Percentiles rank a stretch among this genome's conserved stretches.
Conservation (phyloP, 2,329 filamentous ascomycete genomes). For the Arthrobotrys pseudoclavata region DNA sequence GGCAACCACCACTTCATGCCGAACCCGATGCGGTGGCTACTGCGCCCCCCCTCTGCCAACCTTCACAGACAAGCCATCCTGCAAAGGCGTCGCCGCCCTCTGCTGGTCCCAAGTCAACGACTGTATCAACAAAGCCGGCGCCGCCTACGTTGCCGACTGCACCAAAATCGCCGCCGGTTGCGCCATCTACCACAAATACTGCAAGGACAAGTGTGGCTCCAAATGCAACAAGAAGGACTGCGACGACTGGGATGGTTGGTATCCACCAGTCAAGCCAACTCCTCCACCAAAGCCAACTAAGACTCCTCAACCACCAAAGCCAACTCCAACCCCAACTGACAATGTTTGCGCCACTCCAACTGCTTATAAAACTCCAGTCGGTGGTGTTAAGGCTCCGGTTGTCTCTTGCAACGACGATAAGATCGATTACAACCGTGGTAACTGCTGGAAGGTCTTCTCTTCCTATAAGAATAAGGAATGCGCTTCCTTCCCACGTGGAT, state of each 20-base stretch:
- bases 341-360: conserved; percentile 49
- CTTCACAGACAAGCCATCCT: conserved; percentile 51
- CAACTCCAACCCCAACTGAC: conserved; percentile 40
- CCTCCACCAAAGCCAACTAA: conserved; percentile 41
- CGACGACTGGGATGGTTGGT: conserved; percentile 49
- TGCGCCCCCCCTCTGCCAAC: conserved; percentile 56
- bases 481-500: conserved; percentile 30
- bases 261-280: conserved; percentile 45
- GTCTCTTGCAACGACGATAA: conserved; percentile 53
- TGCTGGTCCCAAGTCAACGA: conserved; percentile 54
- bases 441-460: conserved; percentile 54
- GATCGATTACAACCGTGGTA: conserved; percentile 39
- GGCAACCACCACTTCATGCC: conserved; percentile 34
- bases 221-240: conserved; percentile 58
- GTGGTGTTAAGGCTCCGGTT: conserved; percentile 47
- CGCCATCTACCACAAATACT: conserved; percentile 50
- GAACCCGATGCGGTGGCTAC: conserved; percentile 54
- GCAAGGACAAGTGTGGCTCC: conserved; percentile 41
- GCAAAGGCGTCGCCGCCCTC: conserved; percentile 30
- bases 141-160: conserved; percentile 2
- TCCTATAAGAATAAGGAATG: conserved; percentile 41
- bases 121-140: conserved; percentile 16
- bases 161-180: conserved; percentile 25
- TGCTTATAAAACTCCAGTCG: conserved; percentile 44
- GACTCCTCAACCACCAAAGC: conserved; percentile 32